Base-by-base conservation (phyloP, 768 basidiomycete genomes). In the Ramaria sp. region DNA sequence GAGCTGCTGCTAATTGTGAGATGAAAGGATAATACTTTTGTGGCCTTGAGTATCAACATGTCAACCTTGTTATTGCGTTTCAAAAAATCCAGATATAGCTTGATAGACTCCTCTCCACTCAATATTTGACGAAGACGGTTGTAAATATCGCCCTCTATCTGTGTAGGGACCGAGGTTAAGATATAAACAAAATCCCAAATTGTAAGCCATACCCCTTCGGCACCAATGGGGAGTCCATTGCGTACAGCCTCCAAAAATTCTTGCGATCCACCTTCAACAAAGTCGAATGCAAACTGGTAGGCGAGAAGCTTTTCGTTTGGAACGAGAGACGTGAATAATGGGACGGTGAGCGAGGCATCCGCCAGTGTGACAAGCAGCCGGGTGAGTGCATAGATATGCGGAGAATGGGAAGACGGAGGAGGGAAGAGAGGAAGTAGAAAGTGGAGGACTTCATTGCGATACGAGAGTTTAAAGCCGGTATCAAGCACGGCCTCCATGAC, bases 251-350 rank as follows among this genome's bases (percentile, higher is more conserved):
- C 85, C 43, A 97, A 72, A 70, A 91, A 98, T 62, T 94, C 92
- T 66, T 95, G 92, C 3, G 88, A 81, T 0, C 91, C 95, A 34
- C 93, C 90, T 69, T 97, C 95, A 13, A 86, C 88, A 47, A 98
- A 71, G 69, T 98, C 96, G 65, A 98, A 98, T 0, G 88, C 92
- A 64, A 97, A 82, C 66, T 99, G 96, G 67, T 93, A 95, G 0
- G 92, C 93, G 24, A 95, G 71, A 10, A 92, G 71, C 38, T 78
- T 78, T 60, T 93, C 79, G 57, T 76, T 75, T 4, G 77, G 76
- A 13, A 92, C 76, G 8, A 96, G 75, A 2, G 83, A 83, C 1
- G 73, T 76, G 56, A 96, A 68, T 50, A 94, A 75, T 13, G 82
- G 75, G 6, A 88, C 75, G 1, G 90, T 88, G 50, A 92, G 73